Conservation (phyloP, 305 asterid species). For the Vinca major region DNA sequence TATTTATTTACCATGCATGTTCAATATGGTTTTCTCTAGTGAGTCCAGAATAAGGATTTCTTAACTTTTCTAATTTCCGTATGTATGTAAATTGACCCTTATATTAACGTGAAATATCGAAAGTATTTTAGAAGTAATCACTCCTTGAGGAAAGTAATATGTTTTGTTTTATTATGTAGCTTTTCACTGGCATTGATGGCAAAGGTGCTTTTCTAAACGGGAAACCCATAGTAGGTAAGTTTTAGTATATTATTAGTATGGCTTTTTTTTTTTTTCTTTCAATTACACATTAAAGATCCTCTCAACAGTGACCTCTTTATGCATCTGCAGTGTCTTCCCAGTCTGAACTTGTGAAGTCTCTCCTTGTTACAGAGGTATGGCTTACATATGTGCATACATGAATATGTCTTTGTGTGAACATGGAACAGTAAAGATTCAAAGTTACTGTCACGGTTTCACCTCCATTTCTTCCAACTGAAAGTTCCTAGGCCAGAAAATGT, state of each 20-base stretch:
- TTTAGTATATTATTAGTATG: slow-evolving; percentile 10
- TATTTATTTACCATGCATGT: background rate
- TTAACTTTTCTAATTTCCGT: background rate
- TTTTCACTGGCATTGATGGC: slow-evolving; percentile 69
- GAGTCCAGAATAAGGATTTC: background rate
- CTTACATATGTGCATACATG: slow-evolving; percentile 7
- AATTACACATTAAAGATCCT: slow-evolving; percentile 9
- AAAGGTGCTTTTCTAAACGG: slow-evolving; percentile 87
- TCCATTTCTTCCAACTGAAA: background rate
- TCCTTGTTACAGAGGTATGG: slow-evolving; percentile 77
- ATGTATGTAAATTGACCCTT: background rate
- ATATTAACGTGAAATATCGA: background rate
- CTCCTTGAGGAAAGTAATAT: slow-evolving; percentile 9
- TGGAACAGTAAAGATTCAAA: background rate
- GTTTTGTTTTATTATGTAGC: slow-evolving; percentile 36
- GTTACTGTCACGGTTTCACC: background rate
- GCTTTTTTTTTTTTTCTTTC: background rate
- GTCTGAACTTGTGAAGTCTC: slow-evolving; percentile 64
- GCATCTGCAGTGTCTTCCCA: slow-evolving; percentile 68
- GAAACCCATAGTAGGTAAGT: slow-evolving; percentile 68
- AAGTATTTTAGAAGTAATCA: background rate
- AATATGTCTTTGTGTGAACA: background rate
- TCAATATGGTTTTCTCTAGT: background rate
- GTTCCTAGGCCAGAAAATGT: background rate
- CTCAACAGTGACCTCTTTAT: slow-evolving; percentile 11